Conservation (phyloP, 495 filamentous ascomycete species). For the Pseudomonodictys pantanalensis region DNA sequence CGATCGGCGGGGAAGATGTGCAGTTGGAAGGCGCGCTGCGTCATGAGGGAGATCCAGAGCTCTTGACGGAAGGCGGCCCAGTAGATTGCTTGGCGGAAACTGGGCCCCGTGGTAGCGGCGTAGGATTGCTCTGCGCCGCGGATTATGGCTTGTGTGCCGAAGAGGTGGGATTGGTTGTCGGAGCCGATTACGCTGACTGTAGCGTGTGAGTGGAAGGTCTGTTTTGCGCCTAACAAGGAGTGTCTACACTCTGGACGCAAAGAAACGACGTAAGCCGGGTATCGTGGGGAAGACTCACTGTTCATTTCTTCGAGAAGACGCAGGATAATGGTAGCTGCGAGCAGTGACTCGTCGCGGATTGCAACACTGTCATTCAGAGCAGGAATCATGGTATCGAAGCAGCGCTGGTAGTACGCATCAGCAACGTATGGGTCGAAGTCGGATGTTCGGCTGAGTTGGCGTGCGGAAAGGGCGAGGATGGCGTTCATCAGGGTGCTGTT, state of each 20-base stretch:
- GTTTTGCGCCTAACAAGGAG: no score
- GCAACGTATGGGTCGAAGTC: constrained; percentile 30
- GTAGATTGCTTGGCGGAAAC: constrained; percentile 27
- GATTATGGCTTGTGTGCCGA: constrained; percentile 30
- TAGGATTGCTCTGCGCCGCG: constrained; percentile 23
- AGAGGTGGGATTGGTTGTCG: constrained; percentile 27
- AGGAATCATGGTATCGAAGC: constrained; percentile 27
- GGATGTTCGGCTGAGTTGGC: constrained; percentile 26
- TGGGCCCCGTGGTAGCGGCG: constrained; percentile 12
- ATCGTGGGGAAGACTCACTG: constrained; percentile 1
- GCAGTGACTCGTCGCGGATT: constrained; percentile 23
- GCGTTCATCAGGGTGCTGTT: constrained; percentile 30
- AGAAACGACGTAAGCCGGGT: neutral
- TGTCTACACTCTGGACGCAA: no score
- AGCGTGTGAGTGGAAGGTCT: no score
- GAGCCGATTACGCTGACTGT: constrained; percentile 19
- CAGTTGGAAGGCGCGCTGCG: constrained; percentile 24
- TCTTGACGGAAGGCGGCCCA: constrained; percentile 33
- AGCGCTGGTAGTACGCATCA: constrained; percentile 26
- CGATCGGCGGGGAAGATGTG: constrained; percentile 28
- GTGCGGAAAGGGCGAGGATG: constrained; percentile 29
- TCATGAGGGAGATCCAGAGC: constrained; percentile 29
- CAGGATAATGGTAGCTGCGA: constrained; percentile 29
- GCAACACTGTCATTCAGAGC: constrained; percentile 25
- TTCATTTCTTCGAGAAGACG: constrained; percentile 33